Conservation (phyloP, 2,329 filamentous ascomycete genomes). For the Magnaporthales sp. region DNA sequence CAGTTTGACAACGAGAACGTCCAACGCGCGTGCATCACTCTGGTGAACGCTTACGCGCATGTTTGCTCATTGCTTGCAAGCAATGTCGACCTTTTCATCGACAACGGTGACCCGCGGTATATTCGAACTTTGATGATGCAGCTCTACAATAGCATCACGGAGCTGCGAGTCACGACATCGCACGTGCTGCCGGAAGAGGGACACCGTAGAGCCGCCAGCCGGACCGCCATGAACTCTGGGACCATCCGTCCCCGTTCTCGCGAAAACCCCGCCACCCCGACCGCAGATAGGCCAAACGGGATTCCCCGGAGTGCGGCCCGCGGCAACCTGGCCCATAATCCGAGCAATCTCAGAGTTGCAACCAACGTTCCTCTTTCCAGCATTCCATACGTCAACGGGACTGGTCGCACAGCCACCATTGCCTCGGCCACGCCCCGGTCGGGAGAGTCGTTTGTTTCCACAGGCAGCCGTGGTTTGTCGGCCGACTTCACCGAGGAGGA, state of each 20-base stretch:
- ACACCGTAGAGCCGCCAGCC: constrained; percentile 12
- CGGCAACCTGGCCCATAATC: constrained; percentile 33
- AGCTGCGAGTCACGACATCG: constrained; percentile 48
- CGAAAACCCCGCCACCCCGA: constrained; percentile 45
- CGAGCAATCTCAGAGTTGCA: constrained; percentile 46
- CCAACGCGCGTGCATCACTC: constrained; percentile 52
- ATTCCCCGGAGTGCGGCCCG: constrained; percentile 27
- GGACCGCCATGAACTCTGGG: background rate
- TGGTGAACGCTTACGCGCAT: constrained; percentile 57
- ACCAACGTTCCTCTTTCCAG: constrained; percentile 39
- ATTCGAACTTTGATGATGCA: constrained; percentile 55
- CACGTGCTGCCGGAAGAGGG: constrained; percentile 16
- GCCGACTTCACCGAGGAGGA: constrained; percentile 69
- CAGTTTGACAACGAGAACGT: constrained; percentile 54
- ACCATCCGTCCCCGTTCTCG: constrained; percentile 34
- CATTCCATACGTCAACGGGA: constrained; percentile 38
- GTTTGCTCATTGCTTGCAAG: constrained; percentile 51
- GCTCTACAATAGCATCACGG: constrained; percentile 60
- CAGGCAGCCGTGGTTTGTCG: constrained; percentile 41
- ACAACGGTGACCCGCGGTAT: constrained; percentile 58
- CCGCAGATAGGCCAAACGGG: constrained; percentile 34
- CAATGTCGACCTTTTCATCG: constrained; percentile 56
- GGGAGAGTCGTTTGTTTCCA: constrained; percentile 67
- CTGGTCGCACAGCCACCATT: constrained; percentile 39
- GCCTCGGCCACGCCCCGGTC: constrained; percentile 66